phyloP scores from a whole-genome alignment of 495 filamentous ascomycete genomes.

The Podospora didyma region DNA sequence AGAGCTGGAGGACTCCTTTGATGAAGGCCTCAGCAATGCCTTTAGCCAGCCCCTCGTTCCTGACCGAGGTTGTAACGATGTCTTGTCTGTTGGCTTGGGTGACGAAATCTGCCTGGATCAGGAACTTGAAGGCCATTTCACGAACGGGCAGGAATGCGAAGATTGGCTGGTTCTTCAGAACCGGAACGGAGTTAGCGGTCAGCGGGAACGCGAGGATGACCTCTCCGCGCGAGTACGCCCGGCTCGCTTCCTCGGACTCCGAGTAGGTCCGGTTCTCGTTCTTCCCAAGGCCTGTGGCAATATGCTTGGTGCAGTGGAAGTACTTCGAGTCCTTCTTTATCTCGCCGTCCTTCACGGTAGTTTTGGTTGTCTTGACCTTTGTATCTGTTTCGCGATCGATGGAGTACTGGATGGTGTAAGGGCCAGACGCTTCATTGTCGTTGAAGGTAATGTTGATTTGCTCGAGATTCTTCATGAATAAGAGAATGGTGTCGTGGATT shows the following conservation, averaged over 20 bases:
- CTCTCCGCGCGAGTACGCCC: constrained; percentile 12
- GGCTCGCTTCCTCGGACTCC: constrained; percentile 8
- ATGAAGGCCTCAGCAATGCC: constrained; percentile 27
- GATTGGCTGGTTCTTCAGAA: constrained; percentile 23
- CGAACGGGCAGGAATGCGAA: constrained; percentile 40
- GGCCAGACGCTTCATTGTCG: constrained; percentile 10
- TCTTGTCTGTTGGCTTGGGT: constrained; percentile 41
- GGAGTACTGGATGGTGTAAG: not conserved
- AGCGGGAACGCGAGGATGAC: constrained; percentile 40
- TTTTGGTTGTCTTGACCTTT: not conserved
- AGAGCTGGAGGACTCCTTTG: constrained; percentile 23
- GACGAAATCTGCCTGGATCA: constrained; percentile 47
- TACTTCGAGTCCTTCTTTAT: not conserved
- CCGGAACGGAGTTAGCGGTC: constrained; percentile 15
- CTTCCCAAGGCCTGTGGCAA: constrained; percentile 14
- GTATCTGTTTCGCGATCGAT: not conserved
- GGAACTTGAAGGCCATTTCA: constrained; percentile 39
- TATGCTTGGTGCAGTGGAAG: constrained; percentile 21
- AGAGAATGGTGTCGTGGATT: constrained; percentile 29
- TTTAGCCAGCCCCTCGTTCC: constrained; percentile 22
- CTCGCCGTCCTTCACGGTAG: not conserved
- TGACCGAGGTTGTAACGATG: constrained; percentile 22
- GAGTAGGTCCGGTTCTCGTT: constrained; percentile 29
- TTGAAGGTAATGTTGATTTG: constrained; percentile 24
- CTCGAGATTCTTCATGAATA: constrained; percentile 36